Evolutionary conservation across 1,139 yeast species (phyloP), one percentile per base, ranked within the genome.

Genomic region (Diutina siamensis): DNA sequence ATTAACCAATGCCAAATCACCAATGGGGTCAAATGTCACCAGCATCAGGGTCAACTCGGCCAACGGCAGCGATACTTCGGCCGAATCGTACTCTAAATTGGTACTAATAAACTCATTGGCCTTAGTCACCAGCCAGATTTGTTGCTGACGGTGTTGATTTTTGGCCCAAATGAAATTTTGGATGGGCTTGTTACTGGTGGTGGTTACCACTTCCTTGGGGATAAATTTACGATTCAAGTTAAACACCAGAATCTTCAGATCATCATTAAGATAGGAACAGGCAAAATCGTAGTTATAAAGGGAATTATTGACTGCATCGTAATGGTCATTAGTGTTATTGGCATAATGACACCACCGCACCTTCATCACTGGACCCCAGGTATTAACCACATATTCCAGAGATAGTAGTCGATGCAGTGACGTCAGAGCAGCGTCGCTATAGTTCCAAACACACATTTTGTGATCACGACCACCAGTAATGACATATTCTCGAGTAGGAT

Each of bases 391-490:
- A 51, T 74, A 72, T 34, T 85, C 92, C 0, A 97, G 96, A 3
- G 68, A 56, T 7, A 38, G 21, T 15, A 21, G 32, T 4, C 42
- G 42, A 21, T 57, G 55, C n/a, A 64, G 52, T 32, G 66, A 71
- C 21, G 62, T 60, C 7, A 64, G 60, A 3, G 67, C 53, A 13
- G 55, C 47, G 12, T 69, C 74, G 2, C 67, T 61, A 51, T 65
- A 71, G 56, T 83, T 83, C 89, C 95, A 87, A 1, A 85, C 76
- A 52, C 86, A 87, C 40, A 86, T 71, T 52, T 81, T 82, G 51
- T 79, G 85, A 62, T 92, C 99, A 54, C 97, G 71, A 10, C 98
- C 98, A 18, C 97, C 97, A 12, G 96, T 86, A 2, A 83, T 81
- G 17, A 92, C 76, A 55, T 81, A 85, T 52, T 88, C 95, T 38